Evolutionary conservation across 2,329 filamentous ascomycete genomes (phyloP).

Genomic region (Fusarium goolgardi): DNA sequence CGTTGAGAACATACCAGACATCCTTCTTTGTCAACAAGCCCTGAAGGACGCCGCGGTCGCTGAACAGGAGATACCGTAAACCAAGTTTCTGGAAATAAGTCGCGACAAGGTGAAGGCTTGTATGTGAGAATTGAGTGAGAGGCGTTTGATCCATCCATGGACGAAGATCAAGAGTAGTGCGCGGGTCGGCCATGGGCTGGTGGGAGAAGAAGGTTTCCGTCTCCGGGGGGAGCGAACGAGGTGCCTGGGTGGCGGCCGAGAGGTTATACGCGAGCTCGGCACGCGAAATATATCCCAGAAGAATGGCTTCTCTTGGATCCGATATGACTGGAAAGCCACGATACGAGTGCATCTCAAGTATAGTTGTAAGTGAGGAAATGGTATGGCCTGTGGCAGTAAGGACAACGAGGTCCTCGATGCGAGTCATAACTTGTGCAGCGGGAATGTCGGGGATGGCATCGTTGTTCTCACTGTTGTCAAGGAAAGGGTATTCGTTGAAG

Average conservation of each 20-base stretch:
- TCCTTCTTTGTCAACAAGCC: slow-evolving; percentile 97
- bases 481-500: slow-evolving; percentile 93
- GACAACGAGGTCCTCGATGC: slow-evolving; percentile 88
- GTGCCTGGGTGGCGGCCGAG: slow-evolving; percentile 64
- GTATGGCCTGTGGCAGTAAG: slow-evolving; percentile 91
- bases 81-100: slow-evolving; percentile 96
- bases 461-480: slow-evolving; percentile 90
- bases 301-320: slow-evolving; percentile 78
- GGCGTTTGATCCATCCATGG: slow-evolving; percentile 99
- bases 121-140: slow-evolving; percentile 83
- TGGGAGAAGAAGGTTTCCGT: slow-evolving; percentile 88
- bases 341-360: slow-evolving; percentile 80
- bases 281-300: slow-evolving; percentile 94
- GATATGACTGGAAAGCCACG: slow-evolving; percentile 93
- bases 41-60: slow-evolving; percentile 81
- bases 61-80: slow-evolving; percentile 88
- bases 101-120: slow-evolving; percentile 84
- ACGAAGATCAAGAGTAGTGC: slow-evolving; percentile 83
- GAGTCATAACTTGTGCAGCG: slow-evolving; percentile 90
- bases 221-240: slow-evolving; percentile 72
- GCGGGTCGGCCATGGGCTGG: slow-evolving; percentile 82
- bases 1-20: slow-evolving; percentile 92
- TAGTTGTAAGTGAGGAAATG: slow-evolving; percentile 75
- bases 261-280: slow-evolving; percentile 87
- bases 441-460: slow-evolving; percentile 80